Conservation (phyloP, 352 stramenopile genomes). For the Aphanomyces euteiches region DNA sequence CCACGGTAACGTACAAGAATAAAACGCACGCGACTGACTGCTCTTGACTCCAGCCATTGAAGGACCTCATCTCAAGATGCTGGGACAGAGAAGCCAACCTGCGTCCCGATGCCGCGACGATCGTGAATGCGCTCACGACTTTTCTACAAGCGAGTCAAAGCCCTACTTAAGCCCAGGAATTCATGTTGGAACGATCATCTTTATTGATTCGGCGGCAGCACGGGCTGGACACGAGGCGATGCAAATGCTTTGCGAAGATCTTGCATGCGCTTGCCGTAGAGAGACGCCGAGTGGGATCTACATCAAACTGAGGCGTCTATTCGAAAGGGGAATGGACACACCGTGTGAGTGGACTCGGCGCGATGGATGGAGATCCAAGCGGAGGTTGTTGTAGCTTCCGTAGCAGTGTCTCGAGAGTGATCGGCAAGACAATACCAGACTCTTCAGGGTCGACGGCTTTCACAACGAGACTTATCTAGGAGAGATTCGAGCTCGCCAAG, state of each 20-base stretch:
- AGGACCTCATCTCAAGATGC: constrained; percentile 54
- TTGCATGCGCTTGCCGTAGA: constrained; percentile 3
- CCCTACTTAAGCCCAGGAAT: not conserved
- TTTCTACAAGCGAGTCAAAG: constrained; percentile 30
- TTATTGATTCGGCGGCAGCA: not conserved
- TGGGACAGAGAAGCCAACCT: constrained; percentile 59
- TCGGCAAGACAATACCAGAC: not conserved
- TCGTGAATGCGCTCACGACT: constrained; percentile 24
- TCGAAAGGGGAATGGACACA: too few species aligned
- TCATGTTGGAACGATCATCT: not conserved
- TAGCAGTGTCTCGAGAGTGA: constrained; percentile 10
- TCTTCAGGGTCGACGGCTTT: constrained; percentile 19
- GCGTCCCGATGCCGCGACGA: constrained; percentile 36
- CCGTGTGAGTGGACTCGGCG: not conserved
- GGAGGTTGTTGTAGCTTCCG: constrained; percentile 1
- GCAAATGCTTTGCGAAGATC: constrained; percentile 3
- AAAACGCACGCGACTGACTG: not conserved
- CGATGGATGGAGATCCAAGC: not conserved
- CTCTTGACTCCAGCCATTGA: constrained; percentile 41
- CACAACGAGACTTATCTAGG: constrained; percentile 21
- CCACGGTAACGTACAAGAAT: constrained; percentile 36
- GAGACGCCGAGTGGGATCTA: not conserved
- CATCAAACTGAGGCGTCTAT: too few species aligned
- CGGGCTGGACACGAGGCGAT: not conserved
- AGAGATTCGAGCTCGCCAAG: not conserved